phyloP scores from a whole-genome alignment of 176 grass and related monocot species.

The Eremochloa ophiuroides region DNA sequence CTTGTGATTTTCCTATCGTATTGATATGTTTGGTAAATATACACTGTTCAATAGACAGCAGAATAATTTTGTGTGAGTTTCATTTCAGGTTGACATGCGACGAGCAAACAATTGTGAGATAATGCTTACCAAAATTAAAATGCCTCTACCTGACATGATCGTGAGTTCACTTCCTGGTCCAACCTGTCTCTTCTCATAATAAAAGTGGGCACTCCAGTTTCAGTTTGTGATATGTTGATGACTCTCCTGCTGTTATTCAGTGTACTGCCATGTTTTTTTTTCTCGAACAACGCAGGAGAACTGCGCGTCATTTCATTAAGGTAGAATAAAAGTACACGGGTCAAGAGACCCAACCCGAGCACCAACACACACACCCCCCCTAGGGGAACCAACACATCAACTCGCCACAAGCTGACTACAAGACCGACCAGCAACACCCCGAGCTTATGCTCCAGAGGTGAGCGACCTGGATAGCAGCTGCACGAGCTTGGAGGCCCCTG shows the following conservation, averaged over 20 bases:
- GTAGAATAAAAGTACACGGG: too few relatives aligned
- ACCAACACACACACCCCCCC: too few relatives aligned
- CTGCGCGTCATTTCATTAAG: too few relatives aligned
- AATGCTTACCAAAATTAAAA: slow-evolving; percentile 99
- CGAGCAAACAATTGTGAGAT: slow-evolving; percentile 99
- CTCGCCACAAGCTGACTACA: too few relatives aligned
- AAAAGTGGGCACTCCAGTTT: slow-evolving; percentile 7
- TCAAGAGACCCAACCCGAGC: too few relatives aligned
- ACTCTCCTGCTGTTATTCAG: background rate
- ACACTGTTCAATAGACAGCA: background rate
- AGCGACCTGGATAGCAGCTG: too few relatives aligned
- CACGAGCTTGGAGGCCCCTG: too few relatives aligned
- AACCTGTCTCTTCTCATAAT: slow-evolving; percentile 1
- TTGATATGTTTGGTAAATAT: background rate
- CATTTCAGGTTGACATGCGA: slow-evolving; percentile 92
- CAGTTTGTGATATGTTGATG: background rate
- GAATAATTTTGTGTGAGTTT: slow-evolving; percentile 27
- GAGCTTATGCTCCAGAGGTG: too few relatives aligned
- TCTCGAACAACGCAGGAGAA: too few relatives aligned
- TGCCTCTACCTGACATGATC: slow-evolving; percentile 99
- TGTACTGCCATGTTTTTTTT: background rate
- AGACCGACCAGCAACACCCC: too few relatives aligned
- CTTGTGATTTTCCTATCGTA: slow-evolving; percentile 5
- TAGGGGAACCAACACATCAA: too few relatives aligned
- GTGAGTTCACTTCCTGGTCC: slow-evolving; percentile 54